Evolutionary conservation across 371 early-diverging fungal species (phyloP), one percentile per base, ranked within the genome.

Genomic region (Syncephalastrum sp.): DNA sequence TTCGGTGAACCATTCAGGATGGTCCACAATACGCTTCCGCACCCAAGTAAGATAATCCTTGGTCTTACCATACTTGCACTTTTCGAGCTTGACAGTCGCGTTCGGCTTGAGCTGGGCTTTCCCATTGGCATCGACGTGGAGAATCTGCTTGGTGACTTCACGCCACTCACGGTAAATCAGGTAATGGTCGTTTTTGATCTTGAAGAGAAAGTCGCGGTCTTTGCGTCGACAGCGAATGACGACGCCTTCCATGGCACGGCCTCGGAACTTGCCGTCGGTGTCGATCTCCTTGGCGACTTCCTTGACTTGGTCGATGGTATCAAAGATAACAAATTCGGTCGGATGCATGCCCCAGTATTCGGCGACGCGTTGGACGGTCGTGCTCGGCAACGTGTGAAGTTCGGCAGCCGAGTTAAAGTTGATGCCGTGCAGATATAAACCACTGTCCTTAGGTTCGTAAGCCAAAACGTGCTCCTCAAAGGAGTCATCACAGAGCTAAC

Each of bases 381-480:
- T 61, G 57, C 81, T 84, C 2, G 85, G 79, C 75, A 92, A 82
- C 0, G 96, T 91, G 48, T 82, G 66, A 23, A 97, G 82, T 10
- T 33, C 38, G 16, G 73, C 75, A 1, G 75, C 60, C 0, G 84
- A 74, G 72, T 98, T 97, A 52, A 84, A 74, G 63, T 96, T 97
- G 54, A 96, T 72, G 3, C 98, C 98, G 65, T 98, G 98, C 15
- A 96, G 72, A 63, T 93, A 94, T 5, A 98, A 80, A 1, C 98
- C 98, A 25, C 91, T 73, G 46, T 69, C 64, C 15, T 91, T 91
- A 6, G 68, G 77, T 4, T 87, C 75, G 60, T 98, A 98, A 50
- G 88, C 89, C 46, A 97, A 62, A 19, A 97, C 79, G 65, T 97
- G 98, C 64, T 97, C 94, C 63, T 98, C 94, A 71, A 98, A 98